phyloP scores from a whole-genome alignment of 345 rosid species.

The Brassica nigra region DNA sequence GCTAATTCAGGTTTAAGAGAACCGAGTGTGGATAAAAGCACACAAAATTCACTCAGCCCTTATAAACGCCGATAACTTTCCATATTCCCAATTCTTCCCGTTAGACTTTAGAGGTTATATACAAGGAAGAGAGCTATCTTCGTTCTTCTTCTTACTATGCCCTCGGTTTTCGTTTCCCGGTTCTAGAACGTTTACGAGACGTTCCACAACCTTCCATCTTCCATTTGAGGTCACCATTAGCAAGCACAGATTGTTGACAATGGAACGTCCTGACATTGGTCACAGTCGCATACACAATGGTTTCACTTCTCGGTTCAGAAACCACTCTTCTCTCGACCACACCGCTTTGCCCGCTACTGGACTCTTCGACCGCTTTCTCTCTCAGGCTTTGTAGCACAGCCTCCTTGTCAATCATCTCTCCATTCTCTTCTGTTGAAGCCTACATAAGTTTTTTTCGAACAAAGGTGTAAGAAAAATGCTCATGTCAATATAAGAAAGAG shows the following conservation, averaged over 20 bases:
- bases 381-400: constrained; percentile 49
- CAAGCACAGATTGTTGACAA: constrained; percentile 40
- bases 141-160: constrained; percentile 28
- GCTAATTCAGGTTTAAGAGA: constrained; percentile 24
- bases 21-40: constrained; percentile 55
- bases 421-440: constrained; percentile 48
- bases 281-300: constrained; percentile 58
- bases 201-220: constrained; percentile 42
- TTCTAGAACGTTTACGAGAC: constrained; percentile 58
- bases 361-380: constrained; percentile 57
- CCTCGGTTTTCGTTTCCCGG: constrained; percentile 53
- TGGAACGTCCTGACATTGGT: constrained; percentile 64
- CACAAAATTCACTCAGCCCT: constrained; percentile 74
- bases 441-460: constrained; percentile 41
- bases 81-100: not conserved
- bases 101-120: constrained; percentile 19
- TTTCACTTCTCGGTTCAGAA: constrained; percentile 52
- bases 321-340: constrained; percentile 42
- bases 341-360: constrained; percentile 43
- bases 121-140: not conserved
- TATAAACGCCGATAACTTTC: not conserved
- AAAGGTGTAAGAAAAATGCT: too few species aligned
- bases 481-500: not conserved
- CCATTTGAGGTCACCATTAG: constrained; percentile 56
- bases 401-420: constrained; percentile 50